phyloP scores from a whole-genome alignment of 2,329 filamentous ascomycete species.

The Aspergillus viridinutans region DNA sequence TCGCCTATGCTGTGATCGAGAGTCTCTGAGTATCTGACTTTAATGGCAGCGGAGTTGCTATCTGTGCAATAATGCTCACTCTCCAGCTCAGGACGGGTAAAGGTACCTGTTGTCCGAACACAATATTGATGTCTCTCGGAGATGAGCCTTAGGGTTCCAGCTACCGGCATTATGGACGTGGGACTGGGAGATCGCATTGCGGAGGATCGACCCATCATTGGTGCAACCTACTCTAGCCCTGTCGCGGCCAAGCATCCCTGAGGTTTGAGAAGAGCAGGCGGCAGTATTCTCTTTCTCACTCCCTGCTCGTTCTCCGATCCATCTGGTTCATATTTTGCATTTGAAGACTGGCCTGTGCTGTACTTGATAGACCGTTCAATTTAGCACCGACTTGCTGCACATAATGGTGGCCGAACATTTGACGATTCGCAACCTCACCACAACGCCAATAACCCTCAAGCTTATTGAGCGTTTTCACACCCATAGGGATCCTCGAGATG shows the following conservation, averaged over 20 bases:
- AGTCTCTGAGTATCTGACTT: background rate
- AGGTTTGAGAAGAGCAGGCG: background rate
- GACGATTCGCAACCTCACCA: slow-evolving; percentile 77
- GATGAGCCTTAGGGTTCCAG: background rate
- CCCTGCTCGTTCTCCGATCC: no score
- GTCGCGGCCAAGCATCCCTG: background rate
- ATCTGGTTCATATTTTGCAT: background rate
- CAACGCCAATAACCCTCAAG: slow-evolving; percentile 67
- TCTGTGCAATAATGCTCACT: background rate
- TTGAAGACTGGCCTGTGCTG: background rate
- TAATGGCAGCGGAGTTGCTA: background rate
- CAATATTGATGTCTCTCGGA: background rate
- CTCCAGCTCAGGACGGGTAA: background rate
- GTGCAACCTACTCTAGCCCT: background rate
- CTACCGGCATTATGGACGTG: no score
- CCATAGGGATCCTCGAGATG: slow-evolving; percentile 37
- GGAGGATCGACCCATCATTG: background rate
- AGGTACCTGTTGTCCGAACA: background rate
- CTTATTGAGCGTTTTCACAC: slow-evolving; percentile 68
- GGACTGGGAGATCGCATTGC: background rate
- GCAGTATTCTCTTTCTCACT: background rate
- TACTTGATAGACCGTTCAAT: background rate
- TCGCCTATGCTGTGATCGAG: background rate
- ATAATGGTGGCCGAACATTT: slow-evolving; percentile 46
- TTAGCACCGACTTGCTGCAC: background rate